Evolutionary conservation across 176 grass and related monocot genomes (phyloP).

Genomic region (Musa schizocarpa): DNA sequence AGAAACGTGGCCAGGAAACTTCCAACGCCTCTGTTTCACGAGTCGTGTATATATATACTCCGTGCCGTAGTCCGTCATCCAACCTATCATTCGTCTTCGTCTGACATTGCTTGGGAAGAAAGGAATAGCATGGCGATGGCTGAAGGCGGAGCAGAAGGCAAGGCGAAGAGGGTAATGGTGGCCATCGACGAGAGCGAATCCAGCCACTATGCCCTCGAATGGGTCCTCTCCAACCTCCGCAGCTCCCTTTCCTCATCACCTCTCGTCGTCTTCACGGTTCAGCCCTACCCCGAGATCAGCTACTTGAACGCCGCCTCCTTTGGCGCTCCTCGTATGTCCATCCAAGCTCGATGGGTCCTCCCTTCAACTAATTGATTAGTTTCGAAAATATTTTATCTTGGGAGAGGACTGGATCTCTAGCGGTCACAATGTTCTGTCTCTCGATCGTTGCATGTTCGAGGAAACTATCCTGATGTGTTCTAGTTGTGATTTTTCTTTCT

Average conservation of each 20-base stretch:
- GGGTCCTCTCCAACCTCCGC: slow-evolving; percentile 6
- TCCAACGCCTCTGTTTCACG: too few species aligned
- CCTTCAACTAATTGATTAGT: neutral
- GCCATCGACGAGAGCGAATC: slow-evolving; percentile 19
- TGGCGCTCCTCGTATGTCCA: slow-evolving; percentile 16
- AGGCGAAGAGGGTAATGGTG: neutral
- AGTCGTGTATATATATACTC: too few species aligned
- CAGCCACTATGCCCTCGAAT: neutral
- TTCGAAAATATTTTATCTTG: neutral
- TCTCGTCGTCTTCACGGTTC: slow-evolving; percentile 37
- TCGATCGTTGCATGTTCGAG: neutral
- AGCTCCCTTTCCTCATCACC: slow-evolving; percentile 13
- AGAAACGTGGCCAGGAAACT: too few species aligned
- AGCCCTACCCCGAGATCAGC: slow-evolving; percentile 23
- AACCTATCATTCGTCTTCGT: too few species aligned
- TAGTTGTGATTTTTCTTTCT: neutral
- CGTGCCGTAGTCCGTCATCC: too few species aligned
- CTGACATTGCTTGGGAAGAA: neutral
- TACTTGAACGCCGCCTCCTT: slow-evolving; percentile 29
- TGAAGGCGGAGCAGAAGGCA: neutral
- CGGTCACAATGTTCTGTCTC: neutral
- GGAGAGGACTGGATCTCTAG: too few species aligned
- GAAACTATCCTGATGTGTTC: neutral
- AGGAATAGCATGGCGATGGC: neutral
- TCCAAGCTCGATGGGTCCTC: neutral